These are phyloP conservation scores for Lineolata rhizophorae DNA, from an alignment of 495 filamentous ascomycete genomes.

Conservation along the genomic window DNA sequence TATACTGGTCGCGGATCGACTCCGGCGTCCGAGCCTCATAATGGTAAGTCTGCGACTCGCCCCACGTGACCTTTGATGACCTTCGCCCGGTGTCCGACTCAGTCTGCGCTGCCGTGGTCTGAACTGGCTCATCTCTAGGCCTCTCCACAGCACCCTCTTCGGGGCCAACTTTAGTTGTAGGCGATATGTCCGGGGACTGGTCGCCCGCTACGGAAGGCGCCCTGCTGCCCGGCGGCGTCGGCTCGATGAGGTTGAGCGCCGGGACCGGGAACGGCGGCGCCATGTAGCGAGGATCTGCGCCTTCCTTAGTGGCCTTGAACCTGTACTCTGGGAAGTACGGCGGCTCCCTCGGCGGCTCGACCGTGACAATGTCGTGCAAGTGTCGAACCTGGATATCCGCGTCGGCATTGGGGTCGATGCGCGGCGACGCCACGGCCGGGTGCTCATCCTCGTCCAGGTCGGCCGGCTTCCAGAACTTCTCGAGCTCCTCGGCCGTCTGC, in stretches of 20 bases:
- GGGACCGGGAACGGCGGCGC: conserved; percentile 15
- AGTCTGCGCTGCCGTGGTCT: no score
- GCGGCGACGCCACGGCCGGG: conserved; percentile 4
- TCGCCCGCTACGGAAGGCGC: no score
- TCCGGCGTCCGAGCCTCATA: conserved; percentile 18
- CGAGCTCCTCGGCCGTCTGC: background rate
- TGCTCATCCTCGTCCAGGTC: conserved; percentile 8
- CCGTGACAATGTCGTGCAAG: conserved; percentile 7
- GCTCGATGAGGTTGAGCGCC: conserved; percentile 16
- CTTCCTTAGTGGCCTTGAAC: conserved; percentile 9
- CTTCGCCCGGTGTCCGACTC: conserved; percentile 1
- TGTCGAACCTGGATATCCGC: conserved; percentile 13
- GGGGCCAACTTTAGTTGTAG: no score
- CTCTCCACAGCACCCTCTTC: no score
- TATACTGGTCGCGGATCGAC: conserved; percentile 11
- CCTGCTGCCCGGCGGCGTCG: conserved; percentile 15
- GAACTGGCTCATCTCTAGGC: no score
- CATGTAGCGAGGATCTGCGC: no score
- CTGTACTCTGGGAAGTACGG: conserved; percentile 10
- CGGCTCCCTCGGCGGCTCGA: background rate
- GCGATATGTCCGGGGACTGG: no score
- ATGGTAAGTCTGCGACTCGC: conserved; percentile 16
- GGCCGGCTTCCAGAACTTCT: conserved; percentile 11
- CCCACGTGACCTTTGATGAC: conserved; percentile 17
- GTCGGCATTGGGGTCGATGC: conserved; percentile 12